Conservation (phyloP, 257 asterid genomes). For the Coffea eugenioides region DNA sequence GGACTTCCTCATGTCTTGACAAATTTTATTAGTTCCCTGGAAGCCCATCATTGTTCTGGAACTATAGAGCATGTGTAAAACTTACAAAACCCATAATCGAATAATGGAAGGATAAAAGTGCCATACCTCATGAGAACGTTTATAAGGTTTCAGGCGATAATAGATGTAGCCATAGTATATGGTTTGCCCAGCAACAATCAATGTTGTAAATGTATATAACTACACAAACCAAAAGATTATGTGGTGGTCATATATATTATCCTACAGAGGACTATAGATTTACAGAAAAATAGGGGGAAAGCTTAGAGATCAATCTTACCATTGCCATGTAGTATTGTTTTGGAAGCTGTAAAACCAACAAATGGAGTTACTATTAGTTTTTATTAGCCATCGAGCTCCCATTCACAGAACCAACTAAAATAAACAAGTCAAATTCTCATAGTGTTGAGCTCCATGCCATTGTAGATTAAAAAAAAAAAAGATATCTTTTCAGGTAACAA, state of each 20-base stretch:
- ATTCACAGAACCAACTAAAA: background rate
- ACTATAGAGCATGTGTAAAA: background rate
- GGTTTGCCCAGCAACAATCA: constrained; percentile 46
- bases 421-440: background rate
- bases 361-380: background rate
- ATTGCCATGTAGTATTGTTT: constrained; percentile 64
- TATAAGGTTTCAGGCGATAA: constrained; percentile 44
- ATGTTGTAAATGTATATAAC: constrained; percentile 52
- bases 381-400: background rate
- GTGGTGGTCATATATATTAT: background rate
- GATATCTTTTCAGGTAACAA: too few species aligned
- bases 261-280: constrained; percentile 7
- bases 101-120: background rate
- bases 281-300: background rate
- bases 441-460: too few species aligned
- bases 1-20: background rate
- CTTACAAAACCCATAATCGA: background rate
- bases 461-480: too few species aligned
- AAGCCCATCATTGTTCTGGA: background rate
- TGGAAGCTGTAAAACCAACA: constrained; percentile 63
- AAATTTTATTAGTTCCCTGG: background rate
- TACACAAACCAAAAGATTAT: constrained; percentile 28
- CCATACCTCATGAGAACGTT: constrained; percentile 46
- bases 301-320: constrained; percentile 38
- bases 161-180: constrained; percentile 51